phyloP scores from a whole-genome alignment of 345 rosid genomes.

The Hypericum androsaemum region DNA sequence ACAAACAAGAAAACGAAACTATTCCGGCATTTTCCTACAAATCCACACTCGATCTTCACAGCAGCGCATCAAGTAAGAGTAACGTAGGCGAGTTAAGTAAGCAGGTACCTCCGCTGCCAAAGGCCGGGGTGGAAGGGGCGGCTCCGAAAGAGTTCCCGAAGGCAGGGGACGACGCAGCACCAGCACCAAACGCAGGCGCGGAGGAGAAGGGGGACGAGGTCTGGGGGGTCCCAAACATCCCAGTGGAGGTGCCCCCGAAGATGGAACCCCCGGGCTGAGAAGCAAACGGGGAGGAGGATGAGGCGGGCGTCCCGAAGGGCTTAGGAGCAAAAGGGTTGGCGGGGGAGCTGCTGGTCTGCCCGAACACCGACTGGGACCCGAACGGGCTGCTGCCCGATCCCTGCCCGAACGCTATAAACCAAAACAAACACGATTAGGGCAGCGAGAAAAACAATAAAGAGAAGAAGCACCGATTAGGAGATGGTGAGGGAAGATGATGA shows the following conservation, averaged over 20 bases:
- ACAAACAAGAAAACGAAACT: neutral
- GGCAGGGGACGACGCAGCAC: constrained; percentile 62
- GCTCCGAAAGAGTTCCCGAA: constrained; percentile 68
- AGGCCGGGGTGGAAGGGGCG: constrained; percentile 49
- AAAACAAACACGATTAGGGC: too few species aligned
- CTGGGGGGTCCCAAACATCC: constrained; percentile 67
- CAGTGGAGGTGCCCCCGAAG: constrained; percentile 85
- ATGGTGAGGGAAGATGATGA: too few species aligned
- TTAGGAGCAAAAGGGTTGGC: constrained; percentile 65
- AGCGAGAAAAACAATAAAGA: too few species aligned
- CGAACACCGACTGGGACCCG: constrained; percentile 61
- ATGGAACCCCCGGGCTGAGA: constrained; percentile 66
- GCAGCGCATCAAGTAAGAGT: too few species aligned
- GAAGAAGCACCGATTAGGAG: too few species aligned
- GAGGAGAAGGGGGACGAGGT: constrained; percentile 63
- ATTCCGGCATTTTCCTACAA: too few species aligned
- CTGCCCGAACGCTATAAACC: constrained; percentile 70
- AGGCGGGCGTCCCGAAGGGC: constrained; percentile 45
- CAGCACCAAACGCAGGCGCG: constrained; percentile 57
- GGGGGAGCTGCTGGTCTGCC: constrained; percentile 49
- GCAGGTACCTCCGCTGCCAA: constrained; percentile 64
- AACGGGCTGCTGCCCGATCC: constrained; percentile 48
- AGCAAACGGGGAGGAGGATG: constrained; percentile 40
- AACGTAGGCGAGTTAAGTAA: neutral
- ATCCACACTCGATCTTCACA: too few species aligned